Percentiles rank a stretch among this genome's conserved stretches.
Conservation (phyloP, 768 basidiomycete genomes). For the Trametes punicea region DNA sequence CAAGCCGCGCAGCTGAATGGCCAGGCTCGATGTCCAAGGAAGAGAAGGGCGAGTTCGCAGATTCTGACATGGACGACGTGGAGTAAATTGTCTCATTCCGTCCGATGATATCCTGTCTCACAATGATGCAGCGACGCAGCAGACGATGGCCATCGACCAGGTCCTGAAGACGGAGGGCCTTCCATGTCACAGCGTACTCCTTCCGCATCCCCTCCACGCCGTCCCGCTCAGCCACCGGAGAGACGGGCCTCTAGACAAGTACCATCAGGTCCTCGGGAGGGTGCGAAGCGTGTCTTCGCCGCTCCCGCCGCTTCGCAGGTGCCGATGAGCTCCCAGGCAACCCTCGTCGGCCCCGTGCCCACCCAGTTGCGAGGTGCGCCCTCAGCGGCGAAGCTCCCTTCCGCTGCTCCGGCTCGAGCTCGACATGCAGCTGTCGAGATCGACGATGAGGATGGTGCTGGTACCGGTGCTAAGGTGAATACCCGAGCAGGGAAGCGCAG, state of each 20-base stretch:
- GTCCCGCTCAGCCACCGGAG: background rate
- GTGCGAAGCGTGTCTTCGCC: background rate
- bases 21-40: background rate
- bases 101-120: background rate
- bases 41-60: background rate
- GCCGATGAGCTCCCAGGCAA: constrained; percentile 16
- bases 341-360: constrained; percentile 13
- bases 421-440: background rate
- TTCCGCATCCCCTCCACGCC: background rate
- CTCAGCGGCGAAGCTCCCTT: background rate
- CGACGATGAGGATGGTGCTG: background rate
- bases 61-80: background rate
- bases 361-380: constrained; percentile 4
- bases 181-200: constrained; percentile 18
- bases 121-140: background rate
- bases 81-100: background rate
- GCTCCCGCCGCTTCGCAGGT: background rate
- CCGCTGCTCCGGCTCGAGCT: background rate
- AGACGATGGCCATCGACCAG: background rate
- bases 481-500: background rate
- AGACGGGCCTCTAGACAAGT: background rate
- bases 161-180: constrained; percentile 17
- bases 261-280: background rate
- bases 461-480: background rate
- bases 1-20: background rate